Evolutionary conservation across 495 filamentous ascomycete species (phyloP).

Genomic region (Thermothielavioides terrestris): DNA sequence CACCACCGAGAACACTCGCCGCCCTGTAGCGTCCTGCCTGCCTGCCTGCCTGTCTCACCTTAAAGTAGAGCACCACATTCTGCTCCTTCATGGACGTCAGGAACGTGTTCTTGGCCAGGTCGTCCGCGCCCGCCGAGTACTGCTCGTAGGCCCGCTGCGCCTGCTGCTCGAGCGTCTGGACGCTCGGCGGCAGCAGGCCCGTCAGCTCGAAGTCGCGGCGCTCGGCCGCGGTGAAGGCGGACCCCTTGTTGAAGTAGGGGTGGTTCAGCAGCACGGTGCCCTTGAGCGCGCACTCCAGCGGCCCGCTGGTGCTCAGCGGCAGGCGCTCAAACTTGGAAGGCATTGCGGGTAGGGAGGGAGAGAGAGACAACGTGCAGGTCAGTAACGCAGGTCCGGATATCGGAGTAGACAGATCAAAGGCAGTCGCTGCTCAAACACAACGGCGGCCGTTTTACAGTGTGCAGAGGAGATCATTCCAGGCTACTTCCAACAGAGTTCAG

Average conservation of each 20-base stretch:
- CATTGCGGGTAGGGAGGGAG: neutral
- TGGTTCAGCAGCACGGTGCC: constrained; percentile 57
- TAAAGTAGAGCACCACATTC: constrained; percentile 71
- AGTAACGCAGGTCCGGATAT: too few relatives aligned
- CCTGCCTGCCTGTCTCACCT: constrained; percentile 29
- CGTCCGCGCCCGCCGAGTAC: constrained; percentile 50
- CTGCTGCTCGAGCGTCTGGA: constrained; percentile 77
- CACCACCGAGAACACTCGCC: too few relatives aligned
- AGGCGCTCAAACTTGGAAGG: constrained; percentile 49
- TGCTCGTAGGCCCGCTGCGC: constrained; percentile 71
- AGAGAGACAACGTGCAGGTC: too few relatives aligned
- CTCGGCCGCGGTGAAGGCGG: constrained; percentile 62
- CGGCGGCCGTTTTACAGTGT: too few relatives aligned
- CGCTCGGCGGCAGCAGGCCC: constrained; percentile 60
- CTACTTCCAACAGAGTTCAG: too few relatives aligned
- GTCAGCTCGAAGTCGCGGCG: constrained; percentile 59
- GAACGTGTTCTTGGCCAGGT: constrained; percentile 75
- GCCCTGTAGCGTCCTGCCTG: too few relatives aligned
- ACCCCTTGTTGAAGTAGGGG: constrained; percentile 77
- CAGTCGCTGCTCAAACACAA: too few relatives aligned
- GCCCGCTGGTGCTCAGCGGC: constrained; percentile 54
- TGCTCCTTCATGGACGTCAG: constrained; percentile 81
- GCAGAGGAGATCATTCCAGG: too few relatives aligned
- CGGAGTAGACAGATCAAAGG: too few relatives aligned
- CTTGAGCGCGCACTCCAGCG: constrained; percentile 50